phyloP scores from a whole-genome alignment of 768 basidiomycete species.

The Stropharia rugosoannulata region DNA sequence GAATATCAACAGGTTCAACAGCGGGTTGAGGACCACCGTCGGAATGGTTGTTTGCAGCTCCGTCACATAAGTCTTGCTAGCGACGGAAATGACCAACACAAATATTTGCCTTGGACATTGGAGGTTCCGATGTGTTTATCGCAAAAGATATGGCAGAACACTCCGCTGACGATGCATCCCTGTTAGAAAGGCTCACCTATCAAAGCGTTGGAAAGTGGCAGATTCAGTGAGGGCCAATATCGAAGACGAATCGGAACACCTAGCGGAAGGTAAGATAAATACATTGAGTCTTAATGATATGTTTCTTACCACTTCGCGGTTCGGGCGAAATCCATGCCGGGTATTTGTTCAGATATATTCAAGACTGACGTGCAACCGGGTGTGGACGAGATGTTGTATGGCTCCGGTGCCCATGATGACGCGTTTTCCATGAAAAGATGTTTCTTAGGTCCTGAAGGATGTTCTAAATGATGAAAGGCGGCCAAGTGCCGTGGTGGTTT shows the following conservation, averaged over 20 bases:
- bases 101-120: too few species aligned
- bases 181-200: conserved; percentile 36
- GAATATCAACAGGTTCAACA: not conserved
- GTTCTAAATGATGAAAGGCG: too few species aligned
- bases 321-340: conserved; percentile 13
- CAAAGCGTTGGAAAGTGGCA: conserved; percentile 55
- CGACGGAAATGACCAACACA: too few species aligned
- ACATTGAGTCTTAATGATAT: not conserved
- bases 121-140: too few species aligned
- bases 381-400: conserved; percentile 18
- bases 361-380: conserved; percentile 14
- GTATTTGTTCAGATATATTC: not conserved
- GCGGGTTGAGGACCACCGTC: too few species aligned
- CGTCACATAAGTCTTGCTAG: too few species aligned
- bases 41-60: too few species aligned
- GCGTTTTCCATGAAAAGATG: not conserved
- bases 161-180: too few species aligned
- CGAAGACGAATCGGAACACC: conserved; percentile 75
- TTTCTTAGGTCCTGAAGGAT: not conserved
- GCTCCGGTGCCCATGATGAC: not conserved
- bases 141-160: too few species aligned
- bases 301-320: conserved; percentile 16
- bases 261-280: conserved; percentile 23
- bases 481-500: too few species aligned
- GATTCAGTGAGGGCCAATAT: conserved; percentile 74